Percentiles rank a stretch among this genome's conserved stretches.
Conservation (phyloP, 1,139 yeast genomes). For the Blastobotrys apis region DNA sequence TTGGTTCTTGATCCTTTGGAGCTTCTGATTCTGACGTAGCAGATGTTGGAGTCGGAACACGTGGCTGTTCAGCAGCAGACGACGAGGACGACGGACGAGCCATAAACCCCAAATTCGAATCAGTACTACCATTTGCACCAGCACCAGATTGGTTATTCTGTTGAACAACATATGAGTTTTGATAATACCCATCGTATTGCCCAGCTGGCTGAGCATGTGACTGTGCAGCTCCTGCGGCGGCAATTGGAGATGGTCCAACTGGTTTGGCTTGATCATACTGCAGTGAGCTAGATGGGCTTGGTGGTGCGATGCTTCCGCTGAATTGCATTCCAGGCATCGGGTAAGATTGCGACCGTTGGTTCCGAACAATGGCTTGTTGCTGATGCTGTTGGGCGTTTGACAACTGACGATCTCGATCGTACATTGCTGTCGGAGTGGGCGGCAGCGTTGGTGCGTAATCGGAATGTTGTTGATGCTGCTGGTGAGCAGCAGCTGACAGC, state of each 20-base stretch:
- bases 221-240: background rate
- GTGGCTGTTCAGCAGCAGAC: background rate
- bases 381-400: background rate
- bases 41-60: background rate
- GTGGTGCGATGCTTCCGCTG: background rate
- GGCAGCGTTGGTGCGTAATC: constrained; percentile 12
- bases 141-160: too few relatives aligned
- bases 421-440: constrained; percentile 10
- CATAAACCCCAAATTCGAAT: too few relatives aligned
- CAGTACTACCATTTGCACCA: too few relatives aligned
- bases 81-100: too few relatives aligned
- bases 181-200: constrained; percentile 4
- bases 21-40: too few relatives aligned
- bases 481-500: constrained; percentile 13
- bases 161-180: constrained; percentile 5
- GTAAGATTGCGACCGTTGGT: constrained; percentile 14
- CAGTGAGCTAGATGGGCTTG: too few relatives aligned
- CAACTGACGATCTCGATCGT: constrained; percentile 9
- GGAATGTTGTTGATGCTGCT: background rate
- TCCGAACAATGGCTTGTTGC: constrained; percentile 5
- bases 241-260: background rate
- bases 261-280: background rate
- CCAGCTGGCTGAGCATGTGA: background rate
- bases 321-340: constrained; percentile 13
- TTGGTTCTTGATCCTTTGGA: too few relatives aligned